These are phyloP conservation scores for Trichoderma endophyticum DNA, from an alignment of 2,329 filamentous ascomycete genomes.

Conservation along the genomic window DNA sequence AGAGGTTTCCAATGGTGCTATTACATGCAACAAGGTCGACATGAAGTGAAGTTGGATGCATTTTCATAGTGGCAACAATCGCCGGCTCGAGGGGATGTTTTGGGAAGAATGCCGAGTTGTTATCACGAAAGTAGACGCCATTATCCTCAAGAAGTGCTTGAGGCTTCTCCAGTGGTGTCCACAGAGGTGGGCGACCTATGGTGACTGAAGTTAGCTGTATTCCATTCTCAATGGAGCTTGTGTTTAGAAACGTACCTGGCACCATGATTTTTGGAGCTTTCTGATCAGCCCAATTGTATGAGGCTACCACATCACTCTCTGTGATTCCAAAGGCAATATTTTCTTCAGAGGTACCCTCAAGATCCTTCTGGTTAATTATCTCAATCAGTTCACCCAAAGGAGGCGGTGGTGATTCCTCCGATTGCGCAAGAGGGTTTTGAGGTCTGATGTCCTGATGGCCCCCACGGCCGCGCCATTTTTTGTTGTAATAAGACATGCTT, in stretches of 20 bases:
- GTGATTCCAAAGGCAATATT: slow-evolving; percentile 28
- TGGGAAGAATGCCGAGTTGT: slow-evolving; percentile 50
- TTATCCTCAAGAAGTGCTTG: slow-evolving; percentile 39
- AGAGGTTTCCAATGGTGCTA: slow-evolving; percentile 59
- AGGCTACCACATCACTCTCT: slow-evolving; percentile 40
- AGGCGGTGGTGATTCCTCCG: slow-evolving; percentile 18
- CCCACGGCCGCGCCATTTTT: neutral
- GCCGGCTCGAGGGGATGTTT: slow-evolving; percentile 50
- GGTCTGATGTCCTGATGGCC: neutral
- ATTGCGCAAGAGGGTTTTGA: neutral
- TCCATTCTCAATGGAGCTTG: neutral
- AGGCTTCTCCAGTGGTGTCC: slow-evolving; percentile 31
- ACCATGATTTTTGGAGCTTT: slow-evolving; percentile 42
- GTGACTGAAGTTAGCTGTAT: neutral
- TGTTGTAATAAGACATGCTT: neutral
- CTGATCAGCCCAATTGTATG: slow-evolving; percentile 49
- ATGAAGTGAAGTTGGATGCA: slow-evolving; percentile 22
- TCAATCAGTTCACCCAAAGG: slow-evolving; percentile 27
- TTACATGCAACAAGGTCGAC: slow-evolving; percentile 48
- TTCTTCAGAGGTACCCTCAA: neutral
- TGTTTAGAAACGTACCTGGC: slow-evolving; percentile 33
- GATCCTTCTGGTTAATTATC: slow-evolving; percentile 16
- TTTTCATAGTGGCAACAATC: slow-evolving; percentile 38
- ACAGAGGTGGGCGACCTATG: slow-evolving; percentile 32
- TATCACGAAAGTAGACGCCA: slow-evolving; percentile 51